Evolutionary conservation across 352 stramenopile genomes (phyloP), one percentile per base, ranked within the genome.

Genomic region (Saprolegnia diclina): DNA sequence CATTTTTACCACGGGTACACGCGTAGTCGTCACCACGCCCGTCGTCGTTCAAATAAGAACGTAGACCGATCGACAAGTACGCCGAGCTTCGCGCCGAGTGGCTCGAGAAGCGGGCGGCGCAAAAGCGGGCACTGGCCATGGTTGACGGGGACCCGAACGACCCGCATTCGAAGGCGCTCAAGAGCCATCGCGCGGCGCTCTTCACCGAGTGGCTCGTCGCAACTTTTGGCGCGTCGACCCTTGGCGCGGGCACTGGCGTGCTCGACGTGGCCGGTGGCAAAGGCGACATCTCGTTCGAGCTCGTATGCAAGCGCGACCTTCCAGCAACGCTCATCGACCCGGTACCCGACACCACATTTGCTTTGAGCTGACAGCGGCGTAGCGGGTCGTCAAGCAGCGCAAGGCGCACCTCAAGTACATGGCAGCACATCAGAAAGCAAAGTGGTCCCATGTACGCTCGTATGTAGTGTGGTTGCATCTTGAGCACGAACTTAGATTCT

Each of bases 261-360:
- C 56, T 97, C n/a, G 89, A 96, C 52, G 79, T 96, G 9, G 89
- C 89, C 40, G 89, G 89, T 24, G 89, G 89, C 46, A 94, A 94
- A 76, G 89, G 89, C 37, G 85, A 95, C 67, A 91, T 96, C 53
- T 74, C 79, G 18, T 88, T 95, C 68, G 79, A 95, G 72, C 76
- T 97, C 11, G 89, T 81, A 77, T 90, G 92, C 56, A 71, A 79
- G 29, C 80, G 86, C 53, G 84, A 81, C 19, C 91, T 96, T 35
- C 78, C 75, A 0, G 89, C 84, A 22, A 96, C 85, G 10, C 75
- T 96, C 32, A 84, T 96, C 37, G 89, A 97, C 46, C 89, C 89
- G 50, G 85, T 91, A 83, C 35, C 73, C 71, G 21, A 18, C 0
- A 19, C 0, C 5, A 45, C 4, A 57, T 2, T 35, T 35, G 29